Evolutionary conservation across 2,329 filamentous ascomycete genomes (phyloP), one percentile per base, ranked within the genome.

Genomic region (Clathrospora elynae): DNA sequence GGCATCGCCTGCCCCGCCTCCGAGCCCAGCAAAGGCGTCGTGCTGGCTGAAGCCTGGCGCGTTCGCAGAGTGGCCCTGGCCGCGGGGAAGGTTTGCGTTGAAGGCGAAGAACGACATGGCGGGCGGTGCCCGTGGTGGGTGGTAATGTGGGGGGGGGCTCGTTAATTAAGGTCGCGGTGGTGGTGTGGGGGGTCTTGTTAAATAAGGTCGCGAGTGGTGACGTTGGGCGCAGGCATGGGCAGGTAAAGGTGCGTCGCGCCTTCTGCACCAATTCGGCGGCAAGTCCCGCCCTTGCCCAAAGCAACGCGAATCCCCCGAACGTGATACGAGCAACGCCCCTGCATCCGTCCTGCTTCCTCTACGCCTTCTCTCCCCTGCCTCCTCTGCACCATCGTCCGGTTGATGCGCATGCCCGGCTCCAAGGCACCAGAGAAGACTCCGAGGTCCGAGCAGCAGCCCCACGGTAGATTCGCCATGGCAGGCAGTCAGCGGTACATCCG

Each of bases 101-200:
- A 95, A 91, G 57, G 89, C 88, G 73, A 96, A 96, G 78, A 96
- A 96, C 22, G 90, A 91, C 91, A 96, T 93, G 57, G 53, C 47
- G 57, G 55, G 55, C 46, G 34, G 39, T 35, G 52, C 37, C 46
- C 40, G 39, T 31, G 11, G 29, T 20, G 37, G 42, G 23, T 28
- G 39, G 35, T 37, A 35, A 26, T 24, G 23, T 28, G 35, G 46
- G 26, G 20, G 39, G 18, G 29, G 14, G 23, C 41, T 36, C 10
- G 39, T 4, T 9, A 11, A 10, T n/a, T 5, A 26, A 20, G 13
- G 29, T 20, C 12, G 13, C 26, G 33, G 34, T 24, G 22, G 31
- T 35, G 22, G 18, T 16, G 22, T 18, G 13, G 22, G n/a, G 25
- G 20, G 45, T 23, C 31, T 28, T 48, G 37, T 48, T 40, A 42